Evolutionary conservation across 1,139 yeast genomes (phyloP).

Genomic region (Pichia sp.): DNA sequence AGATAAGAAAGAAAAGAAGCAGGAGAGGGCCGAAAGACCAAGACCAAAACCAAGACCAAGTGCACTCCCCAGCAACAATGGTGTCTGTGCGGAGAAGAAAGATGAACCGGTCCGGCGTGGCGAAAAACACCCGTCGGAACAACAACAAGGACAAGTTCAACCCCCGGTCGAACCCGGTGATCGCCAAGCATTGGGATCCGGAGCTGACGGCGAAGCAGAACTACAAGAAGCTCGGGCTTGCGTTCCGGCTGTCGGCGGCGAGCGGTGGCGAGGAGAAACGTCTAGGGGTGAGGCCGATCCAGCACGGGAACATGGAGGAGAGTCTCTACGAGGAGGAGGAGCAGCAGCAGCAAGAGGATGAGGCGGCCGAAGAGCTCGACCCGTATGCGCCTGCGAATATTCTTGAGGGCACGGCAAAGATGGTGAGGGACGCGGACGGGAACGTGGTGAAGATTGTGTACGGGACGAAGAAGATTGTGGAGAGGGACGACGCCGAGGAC

Average conservation of each 20-base stretch:
- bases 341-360: conserved; percentile 31
- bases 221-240: conserved; percentile 70
- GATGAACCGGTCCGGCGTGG: conserved; percentile 68
- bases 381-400: conserved; percentile 53
- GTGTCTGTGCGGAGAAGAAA: conserved; percentile 83
- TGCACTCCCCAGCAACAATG: conserved; percentile 37
- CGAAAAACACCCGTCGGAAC: conserved; percentile 61
- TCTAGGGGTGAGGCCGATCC: conserved; percentile 31
- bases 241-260: conserved; percentile 57
- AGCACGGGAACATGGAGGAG: conserved; percentile 28
- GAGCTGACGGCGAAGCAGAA: conserved; percentile 78
- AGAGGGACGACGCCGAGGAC: conserved; percentile 24
- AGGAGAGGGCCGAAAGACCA: no score
- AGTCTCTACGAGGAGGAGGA: conserved; percentile 25
- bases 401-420: conserved; percentile 79
- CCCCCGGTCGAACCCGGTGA: conserved; percentile 69
- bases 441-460: conserved; percentile 66
- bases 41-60: no score
- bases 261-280: conserved; percentile 67
- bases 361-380: conserved; percentile 32
- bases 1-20: no score
- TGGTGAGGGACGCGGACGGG: conserved; percentile 70
- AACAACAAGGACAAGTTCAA: conserved; percentile 62
- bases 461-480: conserved; percentile 46
- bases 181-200: conserved; percentile 88